A percentile compares a stretch with the other conserved stretches of the same genome.
phyloP scores from a whole-genome alignment of 148 eudicot genomes.

The Cornus suecica region DNA sequence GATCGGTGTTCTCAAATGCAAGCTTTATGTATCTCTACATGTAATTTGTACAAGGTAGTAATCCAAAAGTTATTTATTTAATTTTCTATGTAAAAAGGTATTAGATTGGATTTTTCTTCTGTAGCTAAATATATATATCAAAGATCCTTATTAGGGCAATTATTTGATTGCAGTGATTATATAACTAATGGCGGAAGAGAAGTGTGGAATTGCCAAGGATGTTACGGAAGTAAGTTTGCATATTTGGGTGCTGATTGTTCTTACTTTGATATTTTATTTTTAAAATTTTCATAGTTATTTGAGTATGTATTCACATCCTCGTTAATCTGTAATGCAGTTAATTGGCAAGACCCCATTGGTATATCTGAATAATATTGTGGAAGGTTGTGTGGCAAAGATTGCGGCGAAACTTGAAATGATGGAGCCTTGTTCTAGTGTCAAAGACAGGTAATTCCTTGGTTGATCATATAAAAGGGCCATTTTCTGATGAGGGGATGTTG shows the following conservation, averaged over 20 bases:
- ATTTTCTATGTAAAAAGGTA: no score
- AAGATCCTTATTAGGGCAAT: neutral
- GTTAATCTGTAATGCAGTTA: constrained; percentile 27
- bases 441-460: constrained; percentile 45
- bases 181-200: constrained; percentile 36
- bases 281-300: neutral
- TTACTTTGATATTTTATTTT: neutral
- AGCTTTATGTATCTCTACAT: neutral
- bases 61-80: no score
- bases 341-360: constrained; percentile 68
- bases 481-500: no score
- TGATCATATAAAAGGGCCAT: neutral
- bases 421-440: constrained; percentile 71
- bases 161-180: constrained; percentile 1
- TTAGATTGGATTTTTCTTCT: no score
- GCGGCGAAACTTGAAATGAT: constrained; percentile 65
- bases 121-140: no score
- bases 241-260: neutral
- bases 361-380: constrained; percentile 51
- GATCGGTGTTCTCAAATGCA: no score
- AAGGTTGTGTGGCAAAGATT: constrained; percentile 58
- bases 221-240: constrained; percentile 46
- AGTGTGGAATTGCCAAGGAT: constrained; percentile 49
- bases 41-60: neutral
- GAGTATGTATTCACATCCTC: neutral